These are phyloP conservation scores for Xylaria sp. DNA, from an alignment of 2,329 filamentous ascomycete genomes.

Conservation along the genomic window DNA sequence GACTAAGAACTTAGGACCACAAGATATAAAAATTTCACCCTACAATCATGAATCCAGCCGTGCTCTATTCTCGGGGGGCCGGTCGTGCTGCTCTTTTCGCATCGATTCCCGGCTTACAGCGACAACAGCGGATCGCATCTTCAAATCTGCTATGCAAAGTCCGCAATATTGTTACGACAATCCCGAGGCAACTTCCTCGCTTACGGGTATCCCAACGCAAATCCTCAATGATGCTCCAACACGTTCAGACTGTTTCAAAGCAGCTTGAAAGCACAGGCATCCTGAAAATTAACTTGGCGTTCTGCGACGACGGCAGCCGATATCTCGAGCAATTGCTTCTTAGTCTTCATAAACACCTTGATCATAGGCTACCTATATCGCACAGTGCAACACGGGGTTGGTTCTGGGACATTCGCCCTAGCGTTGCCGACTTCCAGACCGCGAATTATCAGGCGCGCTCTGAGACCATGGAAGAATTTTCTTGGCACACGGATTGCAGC, in stretches of 20 bases:
- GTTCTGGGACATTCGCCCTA: constrained; percentile 58
- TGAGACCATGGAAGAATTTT: constrained; percentile 56
- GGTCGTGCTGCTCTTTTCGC: not conserved
- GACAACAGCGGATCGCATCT: not conserved
- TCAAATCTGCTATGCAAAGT: not conserved
- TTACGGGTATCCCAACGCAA: not conserved
- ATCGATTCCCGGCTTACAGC: not conserved
- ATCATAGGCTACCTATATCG: constrained; percentile 54
- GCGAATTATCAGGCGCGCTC: constrained; percentile 52
- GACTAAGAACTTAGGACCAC: too few relatives aligned
- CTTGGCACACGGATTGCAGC: constrained; percentile 59
- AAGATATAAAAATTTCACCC: not conserved
- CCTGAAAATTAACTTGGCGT: constrained; percentile 5
- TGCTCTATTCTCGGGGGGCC: not conserved
- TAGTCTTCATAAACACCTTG: constrained; percentile 50
- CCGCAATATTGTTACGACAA: not conserved
- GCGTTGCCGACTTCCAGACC: constrained; percentile 46
- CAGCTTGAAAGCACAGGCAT: not conserved
- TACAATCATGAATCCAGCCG: not conserved
- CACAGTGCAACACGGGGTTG: constrained; percentile 56
- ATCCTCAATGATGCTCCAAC: not conserved
- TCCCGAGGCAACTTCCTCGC: not conserved
- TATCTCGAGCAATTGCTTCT: constrained; percentile 52
- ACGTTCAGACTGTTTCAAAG: constrained; percentile 3
- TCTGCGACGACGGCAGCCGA: constrained; percentile 40